These are phyloP conservation scores for Marasmius fiardii DNA, from an alignment of 1,284 basidiomycete species.

Conservation along the genomic window DNA sequence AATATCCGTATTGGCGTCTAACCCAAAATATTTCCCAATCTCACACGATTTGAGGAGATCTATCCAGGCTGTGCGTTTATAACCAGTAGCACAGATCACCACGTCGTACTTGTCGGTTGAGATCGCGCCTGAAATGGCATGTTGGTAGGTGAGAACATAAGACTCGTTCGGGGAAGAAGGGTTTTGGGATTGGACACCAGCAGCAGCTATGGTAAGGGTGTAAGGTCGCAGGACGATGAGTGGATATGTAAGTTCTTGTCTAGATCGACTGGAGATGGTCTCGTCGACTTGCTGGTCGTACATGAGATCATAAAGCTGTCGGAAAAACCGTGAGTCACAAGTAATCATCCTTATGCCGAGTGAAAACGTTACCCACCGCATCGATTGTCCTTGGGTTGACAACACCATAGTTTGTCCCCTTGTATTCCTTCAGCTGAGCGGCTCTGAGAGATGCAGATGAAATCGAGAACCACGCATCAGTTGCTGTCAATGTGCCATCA, in stretches of 20 bases:
- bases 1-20: conserved; percentile 19
- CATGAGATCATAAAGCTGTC: conserved; percentile 48
- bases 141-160: conserved; percentile 35
- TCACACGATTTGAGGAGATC: conserved; percentile 42
- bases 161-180: conserved; percentile 12
- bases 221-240: conserved; percentile 37
- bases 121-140: conserved; percentile 30
- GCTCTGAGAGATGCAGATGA: conserved; percentile 18
- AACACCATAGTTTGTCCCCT: conserved; percentile 54
- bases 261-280: conserved; percentile 31
- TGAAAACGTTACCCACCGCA: conserved; percentile 27
- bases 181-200: conserved; percentile 22
- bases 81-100: conserved; percentile 58
- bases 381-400: conserved; percentile 48
- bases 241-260: conserved; percentile 17
- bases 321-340: conserved; percentile 2
- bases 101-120: conserved; percentile 40
- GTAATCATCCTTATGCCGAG: not conserved
- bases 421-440: conserved; percentile 34
- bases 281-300: conserved; percentile 54
- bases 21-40: conserved; percentile 40
- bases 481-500: conserved; percentile 26
- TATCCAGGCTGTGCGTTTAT: conserved; percentile 49
- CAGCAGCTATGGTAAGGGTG: conserved; percentile 28
- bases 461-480: conserved; percentile 37